phyloP scores from a whole-genome alignment of 495 filamentous ascomycete species.

The Glonium stellatum region DNA sequence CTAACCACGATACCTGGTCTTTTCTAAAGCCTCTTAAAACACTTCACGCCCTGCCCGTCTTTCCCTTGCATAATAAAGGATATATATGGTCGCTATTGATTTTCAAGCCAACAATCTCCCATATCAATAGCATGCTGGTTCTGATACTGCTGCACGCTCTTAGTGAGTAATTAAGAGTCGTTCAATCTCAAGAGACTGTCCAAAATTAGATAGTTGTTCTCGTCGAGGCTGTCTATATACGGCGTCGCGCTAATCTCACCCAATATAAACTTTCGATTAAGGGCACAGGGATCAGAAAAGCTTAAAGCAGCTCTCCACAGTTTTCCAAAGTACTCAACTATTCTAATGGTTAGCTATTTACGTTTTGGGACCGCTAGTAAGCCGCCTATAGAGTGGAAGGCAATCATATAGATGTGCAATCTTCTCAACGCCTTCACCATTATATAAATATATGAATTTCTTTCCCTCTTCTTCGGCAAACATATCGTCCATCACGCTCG shows the following conservation, averaged over 20 bases:
- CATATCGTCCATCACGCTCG: background rate
- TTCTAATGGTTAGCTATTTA: background rate
- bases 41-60: background rate
- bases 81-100: background rate
- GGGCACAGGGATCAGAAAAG: background rate
- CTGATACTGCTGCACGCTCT: background rate
- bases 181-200: background rate
- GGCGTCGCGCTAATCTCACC: background rate
- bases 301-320: background rate
- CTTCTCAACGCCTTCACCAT: background rate
- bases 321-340: background rate
- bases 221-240: background rate
- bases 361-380: background rate
- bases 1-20: background rate
- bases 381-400: background rate
- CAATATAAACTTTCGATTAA: background rate
- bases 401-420: background rate
- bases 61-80: background rate
- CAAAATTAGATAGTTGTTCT: background rate
- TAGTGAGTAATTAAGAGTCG: background rate
- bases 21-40: background rate
- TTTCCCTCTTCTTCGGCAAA: background rate
- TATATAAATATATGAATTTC: background rate
- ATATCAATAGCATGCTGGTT: background rate
- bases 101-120: background rate